Evolutionary conservation across 2,329 filamentous ascomycete genomes (phyloP), one percentile per base, ranked within the genome.

Genomic region (Grosmannia serpens): DNA sequence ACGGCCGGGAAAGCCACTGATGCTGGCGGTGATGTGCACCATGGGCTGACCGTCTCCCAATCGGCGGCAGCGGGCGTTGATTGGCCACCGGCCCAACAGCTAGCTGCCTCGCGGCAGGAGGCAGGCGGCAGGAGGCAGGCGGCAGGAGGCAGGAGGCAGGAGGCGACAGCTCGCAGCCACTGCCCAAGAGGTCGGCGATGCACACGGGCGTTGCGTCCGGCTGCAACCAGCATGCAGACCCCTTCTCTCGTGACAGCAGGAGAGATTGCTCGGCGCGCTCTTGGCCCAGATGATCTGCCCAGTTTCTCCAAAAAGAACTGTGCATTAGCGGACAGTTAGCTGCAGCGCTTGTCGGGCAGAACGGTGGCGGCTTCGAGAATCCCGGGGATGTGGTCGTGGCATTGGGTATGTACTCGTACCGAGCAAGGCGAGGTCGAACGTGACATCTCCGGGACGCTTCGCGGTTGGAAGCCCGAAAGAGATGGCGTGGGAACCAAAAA

Each of bases 301-400:
- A 47, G 44, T 53, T 53, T 20, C 50, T 20, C 29, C 8, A 35
- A 52, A 52, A 58, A 53, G 56, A 58, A 58, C 57, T 55, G 24
- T 55, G 53, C 57, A 59, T 59, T 59, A 59, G 57, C 20, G 29
- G 33, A 31, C 10, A 29, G 49, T 8, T 47, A 51, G 33, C 24
- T 20, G 24, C 17, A 55, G 33, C n/a, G 31, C 24, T 17, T 29
- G 41, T 44, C 47, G 27, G 51, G 11, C 31, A 53, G 31, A 53
- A 13, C 41, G 47, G 22, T 50, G 56, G 38, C 41, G 29, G 51
- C 31, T 55, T 47, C 44, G 35, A 31, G 41, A 50, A 44, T 54
- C 50, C 58, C 58, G 49, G 33, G 51, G 54, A 53, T 55, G 55
- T 54, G 58, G 58, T 41, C 57, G 35, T 52, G 53, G 50, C 50